phyloP scores from a whole-genome alignment of 75 land plant genomes.

The Ceratopteris richardii region DNA sequence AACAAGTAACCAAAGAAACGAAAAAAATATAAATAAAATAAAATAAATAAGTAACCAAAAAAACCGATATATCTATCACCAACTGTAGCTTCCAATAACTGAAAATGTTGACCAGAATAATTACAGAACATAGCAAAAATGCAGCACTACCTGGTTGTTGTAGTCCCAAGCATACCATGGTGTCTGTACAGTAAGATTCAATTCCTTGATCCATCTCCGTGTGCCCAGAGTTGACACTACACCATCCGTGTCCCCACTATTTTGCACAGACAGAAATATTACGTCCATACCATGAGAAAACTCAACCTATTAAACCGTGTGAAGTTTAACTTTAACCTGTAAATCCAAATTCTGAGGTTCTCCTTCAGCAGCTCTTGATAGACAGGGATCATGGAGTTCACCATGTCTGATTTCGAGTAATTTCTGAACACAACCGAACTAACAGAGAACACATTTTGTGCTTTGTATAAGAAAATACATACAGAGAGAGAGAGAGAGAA shows the following conservation, averaged over 20 bases:
- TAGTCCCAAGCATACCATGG: constrained; percentile 27
- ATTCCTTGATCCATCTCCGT: constrained; percentile 11
- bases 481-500: too few relatives aligned
- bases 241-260: constrained; percentile 35
- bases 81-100: too few relatives aligned
- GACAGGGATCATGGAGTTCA: constrained; percentile 30
- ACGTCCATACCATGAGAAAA: too few relatives aligned
- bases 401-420: constrained; percentile 13
- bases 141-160: constrained; percentile 3
- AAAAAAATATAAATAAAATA: too few relatives aligned
- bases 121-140: too few relatives aligned
- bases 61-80: too few relatives aligned
- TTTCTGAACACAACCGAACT: constrained; percentile 13
- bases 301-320: too few relatives aligned
- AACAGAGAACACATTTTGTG: not conserved
- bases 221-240: constrained; percentile 26
- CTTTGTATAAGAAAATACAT: not conserved
- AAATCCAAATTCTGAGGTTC: constrained; percentile 31
- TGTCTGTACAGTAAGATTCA: constrained; percentile 11
- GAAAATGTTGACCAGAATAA: too few relatives aligned
- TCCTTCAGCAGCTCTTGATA: constrained; percentile 19
- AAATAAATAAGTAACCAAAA: too few relatives aligned
- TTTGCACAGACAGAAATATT: not conserved
- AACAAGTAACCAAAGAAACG: too few relatives aligned
- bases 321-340: constrained; percentile 16